Evolutionary conservation across 2,329 filamentous ascomycete genomes (phyloP).

Genomic region (Colletotrichum sp.): DNA sequence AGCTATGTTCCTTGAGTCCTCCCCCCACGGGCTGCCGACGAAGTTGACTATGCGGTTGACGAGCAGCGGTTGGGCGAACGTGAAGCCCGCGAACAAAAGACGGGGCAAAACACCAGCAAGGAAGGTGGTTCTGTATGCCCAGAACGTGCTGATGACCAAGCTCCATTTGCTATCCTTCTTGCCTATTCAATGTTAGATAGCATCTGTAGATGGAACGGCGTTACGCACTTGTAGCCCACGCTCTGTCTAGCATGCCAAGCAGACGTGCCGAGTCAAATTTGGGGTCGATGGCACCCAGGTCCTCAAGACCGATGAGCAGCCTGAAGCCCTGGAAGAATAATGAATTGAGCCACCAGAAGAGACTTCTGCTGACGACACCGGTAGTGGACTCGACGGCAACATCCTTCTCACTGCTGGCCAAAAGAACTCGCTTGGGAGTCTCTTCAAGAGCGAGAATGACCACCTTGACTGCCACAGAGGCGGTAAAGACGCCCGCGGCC

Average conservation of each 20-base stretch:
- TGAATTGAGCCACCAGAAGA: slow-evolving; percentile 41
- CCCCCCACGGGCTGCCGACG: slow-evolving; percentile 28
- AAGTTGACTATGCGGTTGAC: slow-evolving; percentile 38
- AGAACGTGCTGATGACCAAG: slow-evolving; percentile 29
- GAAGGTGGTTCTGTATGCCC: slow-evolving; percentile 32
- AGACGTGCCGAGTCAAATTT: slow-evolving; percentile 30
- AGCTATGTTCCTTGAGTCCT: slow-evolving; percentile 29
- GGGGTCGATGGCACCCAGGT: slow-evolving; percentile 30
- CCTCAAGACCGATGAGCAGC: slow-evolving; percentile 25
- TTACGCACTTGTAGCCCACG: slow-evolving; percentile 27
- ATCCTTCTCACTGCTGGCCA: slow-evolving; percentile 21
- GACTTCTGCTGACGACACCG: slow-evolving; percentile 34
- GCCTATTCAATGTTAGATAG: slow-evolving; percentile 6
- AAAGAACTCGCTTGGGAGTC: slow-evolving; percentile 29
- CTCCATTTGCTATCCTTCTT: slow-evolving; percentile 24
- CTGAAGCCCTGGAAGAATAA: slow-evolving; percentile 31
- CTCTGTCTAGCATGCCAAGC: slow-evolving; percentile 19
- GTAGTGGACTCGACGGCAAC: slow-evolving; percentile 34
- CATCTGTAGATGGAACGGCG: not conserved
- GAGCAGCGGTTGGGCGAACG: slow-evolving; percentile 50
- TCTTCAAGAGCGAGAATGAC: slow-evolving; percentile 35
- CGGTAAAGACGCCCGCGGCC: slow-evolving; percentile 31
- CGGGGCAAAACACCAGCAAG: slow-evolving; percentile 38
- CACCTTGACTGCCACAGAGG: slow-evolving; percentile 29
- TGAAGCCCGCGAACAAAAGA: slow-evolving; percentile 42